These are phyloP conservation scores for Boletus rex-veris DNA, from an alignment of 768 basidiomycete genomes.

Conservation along the genomic window DNA sequence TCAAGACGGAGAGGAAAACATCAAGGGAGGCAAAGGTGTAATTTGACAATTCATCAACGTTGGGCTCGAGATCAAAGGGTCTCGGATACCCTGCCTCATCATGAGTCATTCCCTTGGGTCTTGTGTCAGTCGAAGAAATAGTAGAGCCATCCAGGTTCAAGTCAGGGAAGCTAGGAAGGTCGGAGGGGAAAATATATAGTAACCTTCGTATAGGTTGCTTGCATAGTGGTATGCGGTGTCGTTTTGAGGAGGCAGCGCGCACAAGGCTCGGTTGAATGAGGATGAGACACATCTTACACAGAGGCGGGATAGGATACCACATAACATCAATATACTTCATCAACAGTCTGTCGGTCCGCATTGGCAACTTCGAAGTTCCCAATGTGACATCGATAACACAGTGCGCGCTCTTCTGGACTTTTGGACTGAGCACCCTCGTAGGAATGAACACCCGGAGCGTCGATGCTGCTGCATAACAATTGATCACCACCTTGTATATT, in stretches of 20 bases:
- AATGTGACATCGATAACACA: constrained; percentile 29
- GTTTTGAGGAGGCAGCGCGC: neutral
- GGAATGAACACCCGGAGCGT: constrained; percentile 31
- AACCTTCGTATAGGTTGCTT: constrained; percentile 26
- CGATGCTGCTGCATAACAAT: constrained; percentile 17
- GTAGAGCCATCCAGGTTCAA: constrained; percentile 5
- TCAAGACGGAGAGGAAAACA: neutral
- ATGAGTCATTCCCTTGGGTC: constrained; percentile 32
- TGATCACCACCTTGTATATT: neutral
- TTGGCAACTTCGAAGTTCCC: constrained; percentile 25
- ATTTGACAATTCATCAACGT: neutral
- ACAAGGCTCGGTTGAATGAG: neutral
- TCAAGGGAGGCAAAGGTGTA: neutral
- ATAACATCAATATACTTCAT: constrained; percentile 29
- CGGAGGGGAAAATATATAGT: neutral
- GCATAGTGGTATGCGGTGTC: constrained; percentile 17
- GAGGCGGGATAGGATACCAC: constrained; percentile 22
- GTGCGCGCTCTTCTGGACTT: constrained; percentile 20
- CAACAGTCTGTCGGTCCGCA: constrained; percentile 16
- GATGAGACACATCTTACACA: constrained; percentile 14
- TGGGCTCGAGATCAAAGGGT: constrained; percentile 32
- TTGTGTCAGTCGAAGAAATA: neutral
- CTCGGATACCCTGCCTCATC: constrained; percentile 32
- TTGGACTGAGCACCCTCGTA: constrained; percentile 18
- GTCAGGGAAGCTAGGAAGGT: neutral